Conservation (phyloP, 139 green algal genomes). For the Chlamydomonas applanata region DNA sequence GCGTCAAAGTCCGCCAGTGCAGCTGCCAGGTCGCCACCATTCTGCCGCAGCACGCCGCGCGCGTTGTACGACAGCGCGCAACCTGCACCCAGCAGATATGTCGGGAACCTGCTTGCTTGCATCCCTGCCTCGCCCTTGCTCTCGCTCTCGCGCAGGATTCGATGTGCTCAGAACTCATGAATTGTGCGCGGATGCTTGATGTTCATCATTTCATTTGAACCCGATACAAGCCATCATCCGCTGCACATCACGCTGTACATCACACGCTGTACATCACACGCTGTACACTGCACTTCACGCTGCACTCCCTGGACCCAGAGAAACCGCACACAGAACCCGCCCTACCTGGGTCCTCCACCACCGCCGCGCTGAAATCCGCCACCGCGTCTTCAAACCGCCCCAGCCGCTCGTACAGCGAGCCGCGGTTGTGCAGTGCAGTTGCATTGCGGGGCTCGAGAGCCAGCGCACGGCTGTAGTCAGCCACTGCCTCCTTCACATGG, state of each 20-base stretch:
- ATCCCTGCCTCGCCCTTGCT: no score
- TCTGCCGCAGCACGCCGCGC: constrained; percentile 35
- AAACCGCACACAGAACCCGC: no score
- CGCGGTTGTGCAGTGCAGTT: constrained; percentile 76
- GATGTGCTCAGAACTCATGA: no score
- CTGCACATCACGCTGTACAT: background rate
- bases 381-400: constrained; percentile 8
- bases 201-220: background rate
- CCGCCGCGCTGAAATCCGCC: background rate
- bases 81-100: constrained; percentile 33
- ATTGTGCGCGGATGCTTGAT: no score
- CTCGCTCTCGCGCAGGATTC: no score
- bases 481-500: constrained; percentile 47
- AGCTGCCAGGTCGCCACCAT: constrained; percentile 18
- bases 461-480: constrained; percentile 72
- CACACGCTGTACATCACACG: background rate
- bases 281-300: background rate
- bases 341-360: background rate
- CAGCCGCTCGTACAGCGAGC: constrained; percentile 62
- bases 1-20: constrained; percentile 56
- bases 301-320: background rate
- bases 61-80: constrained; percentile 33
- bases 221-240: no score
- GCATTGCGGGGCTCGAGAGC: constrained; percentile 73
- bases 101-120: background rate